These are phyloP conservation scores for Suhomyces prunicola DNA, from an alignment of 805 yeast genomes.

Conservation along the genomic window DNA sequence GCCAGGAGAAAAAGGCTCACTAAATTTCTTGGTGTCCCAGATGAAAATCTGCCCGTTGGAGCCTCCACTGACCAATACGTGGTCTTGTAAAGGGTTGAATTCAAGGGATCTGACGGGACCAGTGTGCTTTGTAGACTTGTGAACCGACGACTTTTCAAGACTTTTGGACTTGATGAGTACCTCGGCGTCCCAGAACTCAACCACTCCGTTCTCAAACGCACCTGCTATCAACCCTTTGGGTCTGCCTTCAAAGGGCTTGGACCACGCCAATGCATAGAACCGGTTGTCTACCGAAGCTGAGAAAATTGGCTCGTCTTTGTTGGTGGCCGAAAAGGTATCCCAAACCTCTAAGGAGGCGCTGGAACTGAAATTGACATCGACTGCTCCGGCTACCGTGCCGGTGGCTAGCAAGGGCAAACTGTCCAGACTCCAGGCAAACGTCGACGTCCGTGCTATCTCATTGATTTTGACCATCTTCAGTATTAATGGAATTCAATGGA, in stretches of 20 bases:
- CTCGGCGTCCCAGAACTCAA: constrained; percentile 75
- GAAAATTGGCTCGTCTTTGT: constrained; percentile 30
- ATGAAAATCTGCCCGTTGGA: constrained; percentile 82
- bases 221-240: constrained; percentile 70
- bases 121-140: constrained; percentile 56
- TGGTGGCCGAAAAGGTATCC: constrained; percentile 52
- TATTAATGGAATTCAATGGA: background rate
- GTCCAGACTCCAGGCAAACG: constrained; percentile 94
- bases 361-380: constrained; percentile 82
- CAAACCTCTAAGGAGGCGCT: constrained; percentile 76
- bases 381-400: constrained; percentile 95
- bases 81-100: constrained; percentile 71
- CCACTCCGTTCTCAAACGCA: constrained; percentile 78
- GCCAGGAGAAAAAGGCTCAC: constrained; percentile 68
- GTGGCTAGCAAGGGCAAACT: constrained; percentile 74
- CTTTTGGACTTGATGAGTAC: constrained; percentile 42
- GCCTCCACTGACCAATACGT: constrained; percentile 83
- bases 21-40: constrained; percentile 77
- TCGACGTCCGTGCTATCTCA: constrained; percentile 81
- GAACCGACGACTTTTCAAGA: constrained; percentile 43
- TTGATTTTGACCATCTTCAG: constrained; percentile 69
- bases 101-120: constrained; percentile 69
- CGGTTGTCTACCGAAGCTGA: constrained; percentile 33
- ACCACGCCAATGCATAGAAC: constrained; percentile 85
- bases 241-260: constrained; percentile 49